phyloP scores from a whole-genome alignment of 2,329 filamentous ascomycete species.

The Talaromyces sp. region DNA sequence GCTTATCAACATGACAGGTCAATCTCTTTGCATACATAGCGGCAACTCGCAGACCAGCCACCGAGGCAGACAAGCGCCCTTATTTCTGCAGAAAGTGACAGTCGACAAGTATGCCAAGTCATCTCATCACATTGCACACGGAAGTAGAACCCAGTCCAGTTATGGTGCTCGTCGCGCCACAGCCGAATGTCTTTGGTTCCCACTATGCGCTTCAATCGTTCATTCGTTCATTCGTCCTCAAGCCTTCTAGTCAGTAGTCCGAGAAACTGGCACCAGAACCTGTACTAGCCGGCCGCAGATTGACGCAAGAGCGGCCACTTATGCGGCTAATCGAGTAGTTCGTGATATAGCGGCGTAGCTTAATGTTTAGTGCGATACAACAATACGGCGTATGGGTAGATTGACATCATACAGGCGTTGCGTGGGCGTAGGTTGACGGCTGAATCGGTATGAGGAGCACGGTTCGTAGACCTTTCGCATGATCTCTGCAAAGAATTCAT shows the following conservation, averaged over 20 bases:
- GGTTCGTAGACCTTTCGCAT: background rate
- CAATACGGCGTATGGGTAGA: slow-evolving; percentile 6
- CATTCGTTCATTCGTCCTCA: slow-evolving; percentile 1
- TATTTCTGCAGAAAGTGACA: background rate
- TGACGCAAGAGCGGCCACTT: slow-evolving; percentile 9
- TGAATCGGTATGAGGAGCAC: background rate
- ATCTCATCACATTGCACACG: background rate
- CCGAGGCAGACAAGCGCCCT: background rate
- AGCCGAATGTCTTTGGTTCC: background rate
- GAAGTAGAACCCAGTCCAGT: slow-evolving; percentile 1
- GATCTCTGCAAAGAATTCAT: background rate
- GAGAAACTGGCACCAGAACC: background rate
- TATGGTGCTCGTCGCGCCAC: background rate
- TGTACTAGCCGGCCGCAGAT: background rate
- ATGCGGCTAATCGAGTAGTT: slow-evolving; percentile 20
- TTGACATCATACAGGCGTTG: background rate
- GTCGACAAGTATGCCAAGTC: background rate
- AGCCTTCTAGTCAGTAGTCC: background rate
- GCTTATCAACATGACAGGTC: background rate
- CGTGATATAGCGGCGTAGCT: slow-evolving; percentile 19
- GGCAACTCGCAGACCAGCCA: background rate
- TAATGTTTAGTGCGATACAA: slow-evolving; percentile 19
- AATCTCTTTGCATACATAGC: background rate
- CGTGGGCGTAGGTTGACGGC: background rate
- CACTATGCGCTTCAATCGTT: background rate